Evolutionary conservation across 176 grass and related monocot genomes (phyloP).

Genomic region (Phyllostachys edulis): DNA sequence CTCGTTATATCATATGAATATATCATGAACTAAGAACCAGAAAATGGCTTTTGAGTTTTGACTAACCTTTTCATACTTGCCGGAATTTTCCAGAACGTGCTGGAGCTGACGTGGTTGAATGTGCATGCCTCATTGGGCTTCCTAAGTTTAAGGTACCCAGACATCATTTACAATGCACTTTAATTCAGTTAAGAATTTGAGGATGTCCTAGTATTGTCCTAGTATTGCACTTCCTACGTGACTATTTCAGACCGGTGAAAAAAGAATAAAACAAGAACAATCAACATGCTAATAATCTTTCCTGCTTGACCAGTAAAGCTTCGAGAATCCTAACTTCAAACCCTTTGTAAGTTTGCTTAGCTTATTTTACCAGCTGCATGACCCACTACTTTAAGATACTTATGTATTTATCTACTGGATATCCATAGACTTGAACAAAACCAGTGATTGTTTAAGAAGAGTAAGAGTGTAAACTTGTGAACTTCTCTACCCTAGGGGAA

Average conservation of each 20-base stretch:
- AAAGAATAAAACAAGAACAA: background rate
- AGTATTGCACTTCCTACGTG: background rate
- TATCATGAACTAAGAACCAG: background rate
- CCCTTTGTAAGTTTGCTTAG: background rate
- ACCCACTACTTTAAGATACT: background rate
- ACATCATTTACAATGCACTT: conserved; percentile 11
- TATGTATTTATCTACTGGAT: background rate
- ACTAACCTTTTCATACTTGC: conserved; percentile 15
- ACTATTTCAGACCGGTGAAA: background rate
- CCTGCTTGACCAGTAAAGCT: background rate
- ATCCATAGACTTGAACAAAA: background rate
- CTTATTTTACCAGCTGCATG: background rate
- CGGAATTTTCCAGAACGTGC: conserved; percentile 66
- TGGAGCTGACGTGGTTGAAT: conserved; percentile 83
- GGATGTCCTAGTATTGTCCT: background rate
- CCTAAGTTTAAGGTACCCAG: conserved; percentile 83
- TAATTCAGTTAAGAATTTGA: background rate
- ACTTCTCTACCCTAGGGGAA: background rate
- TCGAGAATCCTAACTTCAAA: background rate
- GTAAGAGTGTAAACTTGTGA: background rate
- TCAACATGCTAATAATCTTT: background rate
- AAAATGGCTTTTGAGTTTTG: conserved; percentile 9
- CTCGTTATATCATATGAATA: conserved; percentile 7
- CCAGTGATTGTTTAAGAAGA: background rate
- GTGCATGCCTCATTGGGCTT: conserved; percentile 85